phyloP scores from a whole-genome alignment of 768 basidiomycete species.

The Pleurotus ostreatus region DNA sequence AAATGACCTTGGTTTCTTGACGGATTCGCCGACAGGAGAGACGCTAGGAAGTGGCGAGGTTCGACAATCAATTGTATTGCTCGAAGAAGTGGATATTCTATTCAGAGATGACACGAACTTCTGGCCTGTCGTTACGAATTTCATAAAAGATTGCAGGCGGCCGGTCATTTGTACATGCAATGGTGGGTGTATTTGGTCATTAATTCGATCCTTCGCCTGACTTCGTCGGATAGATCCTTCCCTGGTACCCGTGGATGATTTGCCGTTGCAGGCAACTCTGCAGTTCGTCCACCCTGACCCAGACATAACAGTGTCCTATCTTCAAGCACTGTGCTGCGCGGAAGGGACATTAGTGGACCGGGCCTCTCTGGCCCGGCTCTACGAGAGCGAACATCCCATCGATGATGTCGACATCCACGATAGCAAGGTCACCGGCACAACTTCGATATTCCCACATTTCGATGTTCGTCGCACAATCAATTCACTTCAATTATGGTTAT shows the following conservation, averaged over 20 bases:
- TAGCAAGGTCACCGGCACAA: conserved; percentile 17
- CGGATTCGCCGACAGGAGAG: conserved; percentile 2
- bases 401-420: conserved; percentile 30
- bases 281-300: conserved; percentile 58
- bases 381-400: conserved; percentile 28
- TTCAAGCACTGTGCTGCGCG: conserved; percentile 55
- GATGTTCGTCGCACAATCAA: conserved; percentile 70
- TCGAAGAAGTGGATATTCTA: conserved; percentile 95
- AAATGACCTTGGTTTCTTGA: conserved; percentile 21
- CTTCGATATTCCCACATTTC: conserved; percentile 20
- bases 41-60: conserved; percentile 24
- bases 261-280: conserved; percentile 75
- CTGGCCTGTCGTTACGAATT: conserved; percentile 75
- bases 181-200: conserved; percentile 46
- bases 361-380: conserved; percentile 39
- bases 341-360: conserved; percentile 49
- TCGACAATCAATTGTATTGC: conserved; percentile 81
- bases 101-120: conserved; percentile 85
- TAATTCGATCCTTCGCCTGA: conserved; percentile 2
- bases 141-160: conserved; percentile 80
- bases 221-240: conserved; percentile 51
- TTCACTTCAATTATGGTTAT: conserved; percentile 53
- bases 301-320: conserved; percentile 57
- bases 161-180: conserved; percentile 96
- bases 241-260: conserved; percentile 64